These are phyloP conservation scores for Xylariaceae sp. DNA, from an alignment of 2,329 filamentous ascomycete species.

Conservation along the genomic window DNA sequence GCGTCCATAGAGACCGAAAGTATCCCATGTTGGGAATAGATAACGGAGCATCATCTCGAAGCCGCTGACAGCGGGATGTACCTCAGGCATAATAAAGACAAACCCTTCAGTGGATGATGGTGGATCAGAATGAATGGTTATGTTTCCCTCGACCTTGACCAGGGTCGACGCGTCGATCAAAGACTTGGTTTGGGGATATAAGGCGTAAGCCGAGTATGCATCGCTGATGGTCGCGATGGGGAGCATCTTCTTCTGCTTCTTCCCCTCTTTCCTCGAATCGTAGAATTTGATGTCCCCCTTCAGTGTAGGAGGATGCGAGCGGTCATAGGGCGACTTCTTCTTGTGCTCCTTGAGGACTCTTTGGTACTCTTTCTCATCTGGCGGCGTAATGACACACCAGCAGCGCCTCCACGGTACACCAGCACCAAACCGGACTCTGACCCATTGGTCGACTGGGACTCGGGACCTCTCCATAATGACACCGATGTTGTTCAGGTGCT, in stretches of 20 bases:
- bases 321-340: slow-evolving; percentile 75
- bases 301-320: slow-evolving; percentile 55
- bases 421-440: slow-evolving; percentile 87
- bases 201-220: slow-evolving; percentile 85
- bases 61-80: slow-evolving; percentile 81
- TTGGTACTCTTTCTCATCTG: slow-evolving; percentile 84
- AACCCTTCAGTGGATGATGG: slow-evolving; percentile 81
- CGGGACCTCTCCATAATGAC: slow-evolving; percentile 76
- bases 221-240: slow-evolving; percentile 90
- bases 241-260: slow-evolving; percentile 82
- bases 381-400: slow-evolving; percentile 91
- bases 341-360: slow-evolving; percentile 80
- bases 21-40: slow-evolving; percentile 89
- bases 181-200: slow-evolving; percentile 91
- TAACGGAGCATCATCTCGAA: slow-evolving; percentile 94
- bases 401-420: slow-evolving; percentile 94
- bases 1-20: slow-evolving; percentile 84
- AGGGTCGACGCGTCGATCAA: slow-evolving; percentile 91
- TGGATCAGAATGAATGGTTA: slow-evolving; percentile 76
- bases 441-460: slow-evolving; percentile 83
- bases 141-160: slow-evolving; percentile 85
- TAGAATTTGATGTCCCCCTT: slow-evolving; percentile 95
- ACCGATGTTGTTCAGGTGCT: slow-evolving; percentile 80
- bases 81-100: slow-evolving; percentile 96
- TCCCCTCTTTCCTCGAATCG: slow-evolving; percentile 64